Base-by-base conservation (phyloP, 1,284 basidiomycete species). In the Hemileia vastatrix region DNA sequence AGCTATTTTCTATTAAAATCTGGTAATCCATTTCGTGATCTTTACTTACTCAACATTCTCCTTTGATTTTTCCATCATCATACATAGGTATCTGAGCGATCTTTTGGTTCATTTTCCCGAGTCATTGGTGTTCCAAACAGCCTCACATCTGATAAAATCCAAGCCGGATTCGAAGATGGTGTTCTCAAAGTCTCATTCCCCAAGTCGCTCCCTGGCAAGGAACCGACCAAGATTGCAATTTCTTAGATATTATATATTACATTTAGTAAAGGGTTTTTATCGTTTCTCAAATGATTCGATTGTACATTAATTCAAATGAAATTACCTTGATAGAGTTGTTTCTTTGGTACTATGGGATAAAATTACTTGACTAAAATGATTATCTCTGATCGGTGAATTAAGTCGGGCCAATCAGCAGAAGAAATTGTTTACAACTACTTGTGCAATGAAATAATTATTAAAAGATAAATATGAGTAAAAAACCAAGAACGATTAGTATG, bases 121-220 rank as follows among this genome's bases (percentile, higher is more conserved):
- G 24, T 19, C 6, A 50, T 62, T 32, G 52, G 53, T 48, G 47
- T 62, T 18, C 60, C 60, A 27, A 15, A 50, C 5, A 48, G 45
- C 18, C 32, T 56, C 15, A 55, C 52, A 40, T 47, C 49, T 44
- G 60, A 62, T 13, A 52, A 62, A 47, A 54, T 62, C 45, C 54
- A 62, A 24, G 60, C 60, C 33, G 52, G 53, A 6, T 62, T 62
- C 36, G 50, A 47, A 6, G 60, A 62, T 24, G 60, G 60, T 15
- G 23, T 62, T 8, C 40, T 62, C 2, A 47, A 62, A 21, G 32
- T 62, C 36, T 32, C 51, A 23, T 50, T 62, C 32, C 60, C 60
- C 13, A 62, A 62, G 8, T 1, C 27, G 6, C 9, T 23, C 2
- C 53, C 45, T 11, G 51, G 27, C 27, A 50, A 62, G 44, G 53